phyloP scores from a whole-genome alignment of 2,329 filamentous ascomycete species.

The Aspergillus unguis region DNA sequence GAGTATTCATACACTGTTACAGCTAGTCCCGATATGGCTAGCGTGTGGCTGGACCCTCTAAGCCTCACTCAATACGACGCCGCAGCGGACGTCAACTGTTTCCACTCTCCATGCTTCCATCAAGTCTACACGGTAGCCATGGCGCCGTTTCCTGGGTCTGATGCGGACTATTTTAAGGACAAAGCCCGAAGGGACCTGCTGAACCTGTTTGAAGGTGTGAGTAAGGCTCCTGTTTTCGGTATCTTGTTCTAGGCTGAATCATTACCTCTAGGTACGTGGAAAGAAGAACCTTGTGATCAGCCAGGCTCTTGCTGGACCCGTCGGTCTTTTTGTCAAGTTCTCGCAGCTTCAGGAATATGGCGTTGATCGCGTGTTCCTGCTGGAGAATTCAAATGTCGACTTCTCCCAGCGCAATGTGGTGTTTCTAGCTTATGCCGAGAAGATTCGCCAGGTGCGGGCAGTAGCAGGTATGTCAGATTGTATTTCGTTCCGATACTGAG shows the following conservation, averaged over 20 bases:
- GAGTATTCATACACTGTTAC: conserved; percentile 11
- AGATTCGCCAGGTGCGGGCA: conserved; percentile 73
- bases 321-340: conserved; percentile 91
- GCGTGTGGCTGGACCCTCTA: conserved; percentile 17
- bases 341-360: conserved; percentile 95
- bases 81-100: conserved; percentile 10
- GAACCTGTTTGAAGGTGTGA: conserved; percentile 89
- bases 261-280: conserved; percentile 72
- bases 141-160: conserved; percentile 43
- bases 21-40: conserved; percentile 22
- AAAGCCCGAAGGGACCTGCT: conserved; percentile 81
- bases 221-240: conserved; percentile 48
- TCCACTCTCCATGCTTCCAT: conserved; percentile 10
- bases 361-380: conserved; percentile 93
- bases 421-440: conserved; percentile 89
- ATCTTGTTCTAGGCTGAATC: conserved; percentile 20
- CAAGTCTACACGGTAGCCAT: conserved; percentile 30
- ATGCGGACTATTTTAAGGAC: conserved; percentile 47
- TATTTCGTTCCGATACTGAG: background rate
- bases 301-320: conserved; percentile 79
- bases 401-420: conserved; percentile 92
- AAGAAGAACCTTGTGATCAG: conserved; percentile 99
- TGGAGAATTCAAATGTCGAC: conserved; percentile 94
- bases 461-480: conserved; percentile 72
- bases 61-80: conserved; percentile 10